phyloP scores from a whole-genome alignment of 2,329 filamentous ascomycete genomes.

The Clarireedia sp. region DNA sequence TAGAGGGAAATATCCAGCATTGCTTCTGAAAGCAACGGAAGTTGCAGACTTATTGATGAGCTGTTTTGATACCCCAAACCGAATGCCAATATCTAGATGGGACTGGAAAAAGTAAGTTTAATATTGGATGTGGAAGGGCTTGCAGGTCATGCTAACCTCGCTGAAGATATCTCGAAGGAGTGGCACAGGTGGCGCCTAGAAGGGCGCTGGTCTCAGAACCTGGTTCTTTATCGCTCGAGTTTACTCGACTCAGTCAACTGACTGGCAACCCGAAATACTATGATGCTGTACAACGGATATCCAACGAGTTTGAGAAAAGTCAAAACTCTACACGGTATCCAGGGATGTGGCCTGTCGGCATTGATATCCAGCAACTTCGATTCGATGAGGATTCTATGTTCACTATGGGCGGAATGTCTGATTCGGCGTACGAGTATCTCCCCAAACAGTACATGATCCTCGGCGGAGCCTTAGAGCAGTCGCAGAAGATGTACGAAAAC shows the following conservation, averaged over 20 bases:
- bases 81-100: slow-evolving; percentile 61
- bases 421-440: slow-evolving; percentile 59
- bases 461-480: slow-evolving; percentile 18
- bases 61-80: slow-evolving; percentile 80
- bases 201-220: slow-evolving; percentile 51
- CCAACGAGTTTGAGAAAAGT: slow-evolving; percentile 46
- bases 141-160: not conserved
- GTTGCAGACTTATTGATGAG: slow-evolving; percentile 64
- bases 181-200: slow-evolving; percentile 51
- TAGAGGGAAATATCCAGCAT: slow-evolving; percentile 55
- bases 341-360: slow-evolving; percentile 53
- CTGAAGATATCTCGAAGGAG: slow-evolving; percentile 31
- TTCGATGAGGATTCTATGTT: slow-evolving; percentile 48
- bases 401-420: slow-evolving; percentile 47
- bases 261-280: slow-evolving; percentile 55
- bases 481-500: slow-evolving; percentile 35
- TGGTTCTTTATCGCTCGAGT: slow-evolving; percentile 52
- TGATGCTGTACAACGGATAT: slow-evolving; percentile 52
- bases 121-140: not conserved
- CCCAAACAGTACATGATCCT: slow-evolving; percentile 37
- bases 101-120: slow-evolving; percentile 43
- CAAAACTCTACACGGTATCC: slow-evolving; percentile 50
- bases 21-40: slow-evolving; percentile 63
- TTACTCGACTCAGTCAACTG: slow-evolving; percentile 56
- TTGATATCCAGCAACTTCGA: slow-evolving; percentile 39